Evolutionary conservation across 2,329 filamentous ascomycete species (phyloP).

Genomic region (Epichloe sibirici): DNA sequence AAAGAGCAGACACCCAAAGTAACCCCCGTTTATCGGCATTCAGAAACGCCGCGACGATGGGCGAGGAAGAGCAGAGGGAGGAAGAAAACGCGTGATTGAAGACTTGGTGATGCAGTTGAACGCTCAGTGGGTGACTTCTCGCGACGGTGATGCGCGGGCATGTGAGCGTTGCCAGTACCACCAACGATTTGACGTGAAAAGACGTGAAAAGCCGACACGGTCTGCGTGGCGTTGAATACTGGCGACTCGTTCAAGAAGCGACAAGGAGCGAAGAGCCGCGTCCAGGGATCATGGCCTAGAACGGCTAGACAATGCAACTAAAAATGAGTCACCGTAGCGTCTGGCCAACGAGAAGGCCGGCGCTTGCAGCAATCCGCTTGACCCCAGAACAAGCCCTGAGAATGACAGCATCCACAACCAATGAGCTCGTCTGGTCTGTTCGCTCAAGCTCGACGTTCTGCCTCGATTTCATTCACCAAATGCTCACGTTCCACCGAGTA

Average conservation of each 20-base stretch:
- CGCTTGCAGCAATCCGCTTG: constrained; percentile 17
- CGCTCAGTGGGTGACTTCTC: background rate
- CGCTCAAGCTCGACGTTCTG: background rate
- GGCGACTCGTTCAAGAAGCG: background rate
- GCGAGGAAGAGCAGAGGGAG: background rate
- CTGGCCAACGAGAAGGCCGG: constrained; percentile 20
- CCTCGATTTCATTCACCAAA: too few species aligned
- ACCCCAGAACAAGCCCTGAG: constrained; percentile 12
- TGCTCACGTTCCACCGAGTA: too few species aligned
- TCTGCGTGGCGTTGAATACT: background rate
- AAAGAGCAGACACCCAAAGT: background rate
- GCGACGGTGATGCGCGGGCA: background rate
- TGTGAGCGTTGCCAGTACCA: background rate
- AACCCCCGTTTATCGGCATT: background rate
- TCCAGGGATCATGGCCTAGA: background rate
- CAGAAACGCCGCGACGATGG: background rate
- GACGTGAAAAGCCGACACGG: background rate
- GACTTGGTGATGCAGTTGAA: background rate
- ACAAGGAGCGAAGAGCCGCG: background rate
- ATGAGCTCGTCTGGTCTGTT: background rate
- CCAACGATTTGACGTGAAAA: background rate
- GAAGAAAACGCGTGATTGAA: background rate
- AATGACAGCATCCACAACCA: background rate
- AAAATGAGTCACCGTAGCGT: constrained; percentile 19
- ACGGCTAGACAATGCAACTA: constrained; percentile 11